A percentile compares a stretch with the other conserved stretches of the same genome.
Conservation (phyloP, 257 asterid genomes). For the Nicotiana paniculata region DNA sequence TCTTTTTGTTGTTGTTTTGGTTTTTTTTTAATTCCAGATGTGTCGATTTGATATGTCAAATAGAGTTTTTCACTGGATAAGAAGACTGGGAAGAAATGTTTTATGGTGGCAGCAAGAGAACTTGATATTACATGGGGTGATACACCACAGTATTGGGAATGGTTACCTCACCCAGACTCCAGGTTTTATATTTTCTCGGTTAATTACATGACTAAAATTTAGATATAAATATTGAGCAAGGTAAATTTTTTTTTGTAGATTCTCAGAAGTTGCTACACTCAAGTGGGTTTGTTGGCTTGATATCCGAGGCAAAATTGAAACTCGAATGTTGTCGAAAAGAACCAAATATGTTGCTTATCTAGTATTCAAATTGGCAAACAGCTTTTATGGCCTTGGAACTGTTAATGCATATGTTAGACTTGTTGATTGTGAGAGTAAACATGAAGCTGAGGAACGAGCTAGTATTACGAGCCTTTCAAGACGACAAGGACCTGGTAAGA, state of each 20-base stretch:
- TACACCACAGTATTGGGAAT: neutral
- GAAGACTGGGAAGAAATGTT: conserved; percentile 39
- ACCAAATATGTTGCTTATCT: conserved; percentile 24
- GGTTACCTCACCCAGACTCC: neutral
- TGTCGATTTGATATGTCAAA: neutral
- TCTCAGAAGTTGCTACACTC: conserved; percentile 26
- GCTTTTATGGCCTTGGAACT: conserved; percentile 11
- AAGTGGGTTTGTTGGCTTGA: conserved; percentile 19
- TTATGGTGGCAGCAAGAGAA: conserved; percentile 38
- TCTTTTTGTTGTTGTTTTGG: neutral
- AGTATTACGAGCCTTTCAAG: neutral
- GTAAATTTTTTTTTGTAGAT: conserved; percentile 11
- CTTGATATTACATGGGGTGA: conserved; percentile 44
- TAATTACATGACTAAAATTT: neutral
- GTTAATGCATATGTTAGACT: conserved; percentile 10
- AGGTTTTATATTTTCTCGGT: neutral
- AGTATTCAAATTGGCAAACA: conserved; percentile 11
- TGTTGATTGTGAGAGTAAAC: neutral
- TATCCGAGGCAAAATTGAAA: conserved; percentile 24
- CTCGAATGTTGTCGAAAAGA: conserved; percentile 11
- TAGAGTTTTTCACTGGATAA: conserved; percentile 41
- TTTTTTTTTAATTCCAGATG: neutral
- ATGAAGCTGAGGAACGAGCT: neutral
- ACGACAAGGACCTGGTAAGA: neutral
- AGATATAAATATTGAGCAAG: neutral